Conservation (phyloP, 2,329 filamentous ascomycete genomes). For the Neopestalotiopsis sp. region DNA sequence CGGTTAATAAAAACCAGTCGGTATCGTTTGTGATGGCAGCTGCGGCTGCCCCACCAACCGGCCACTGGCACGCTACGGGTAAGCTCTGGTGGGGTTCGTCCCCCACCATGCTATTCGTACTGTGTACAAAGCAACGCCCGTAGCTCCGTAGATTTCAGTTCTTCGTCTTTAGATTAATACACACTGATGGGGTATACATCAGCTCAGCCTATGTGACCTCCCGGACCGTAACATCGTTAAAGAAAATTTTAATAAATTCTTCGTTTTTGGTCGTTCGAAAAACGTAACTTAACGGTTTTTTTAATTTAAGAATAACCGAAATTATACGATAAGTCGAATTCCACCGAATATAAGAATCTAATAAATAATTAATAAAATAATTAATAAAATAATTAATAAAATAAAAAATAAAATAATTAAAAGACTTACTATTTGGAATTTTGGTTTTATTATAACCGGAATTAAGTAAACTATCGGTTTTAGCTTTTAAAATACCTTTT, state of each 20-base stretch:
- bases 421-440: not conserved
- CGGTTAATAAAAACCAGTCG: conserved; percentile 7
- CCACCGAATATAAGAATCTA: conserved; percentile 8
- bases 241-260: not conserved
- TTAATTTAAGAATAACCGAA: not conserved
- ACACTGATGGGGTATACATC: no score
- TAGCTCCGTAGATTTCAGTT: no score
- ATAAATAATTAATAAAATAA: conserved; percentile 1
- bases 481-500: not conserved
- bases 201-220: no score
- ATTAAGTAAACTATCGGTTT: not conserved
- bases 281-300: conserved; percentile 2
- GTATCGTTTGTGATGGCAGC: no score
- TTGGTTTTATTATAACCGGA: not conserved
- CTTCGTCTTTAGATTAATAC: no score
- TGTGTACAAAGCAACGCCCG: no score
- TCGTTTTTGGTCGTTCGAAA: not conserved
- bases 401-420: not conserved
- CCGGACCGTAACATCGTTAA: no score
- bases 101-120: no score
- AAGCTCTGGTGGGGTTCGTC: no score
- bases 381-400: not conserved
- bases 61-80: no score
- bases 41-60: no score
- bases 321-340: conserved; percentile 12